phyloP scores from a whole-genome alignment of 306 rosid species.

The Malus sylvestris region DNA sequence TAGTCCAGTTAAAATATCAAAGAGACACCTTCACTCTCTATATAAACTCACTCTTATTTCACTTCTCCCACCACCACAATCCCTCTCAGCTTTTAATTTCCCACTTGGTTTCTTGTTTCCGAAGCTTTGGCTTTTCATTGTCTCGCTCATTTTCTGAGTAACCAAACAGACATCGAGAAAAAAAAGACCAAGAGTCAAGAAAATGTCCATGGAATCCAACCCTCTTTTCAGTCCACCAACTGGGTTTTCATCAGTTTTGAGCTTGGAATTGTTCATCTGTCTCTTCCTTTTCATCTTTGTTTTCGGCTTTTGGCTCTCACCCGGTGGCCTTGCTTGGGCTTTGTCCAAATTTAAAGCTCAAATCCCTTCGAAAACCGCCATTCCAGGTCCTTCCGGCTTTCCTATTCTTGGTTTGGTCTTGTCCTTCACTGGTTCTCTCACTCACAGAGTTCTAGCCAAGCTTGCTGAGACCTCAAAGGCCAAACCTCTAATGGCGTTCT shows the following conservation, averaged over 20 bases:
- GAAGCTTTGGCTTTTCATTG: neutral
- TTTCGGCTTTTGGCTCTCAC: constrained; percentile 31
- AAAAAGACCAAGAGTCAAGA: neutral
- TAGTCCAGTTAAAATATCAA: neutral
- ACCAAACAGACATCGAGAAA: neutral
- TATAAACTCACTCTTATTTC: neutral
- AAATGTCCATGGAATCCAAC: constrained; percentile 43
- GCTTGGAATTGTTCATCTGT: constrained; percentile 20
- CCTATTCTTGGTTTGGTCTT: constrained; percentile 30
- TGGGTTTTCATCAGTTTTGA: constrained; percentile 19
- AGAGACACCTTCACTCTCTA: neutral
- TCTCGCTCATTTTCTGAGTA: neutral
- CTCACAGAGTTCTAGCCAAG: constrained; percentile 39
- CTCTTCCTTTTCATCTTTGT: constrained; percentile 13
- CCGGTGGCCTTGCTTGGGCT: constrained; percentile 76
- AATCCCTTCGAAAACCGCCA: neutral
- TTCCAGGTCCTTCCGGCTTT: constrained; percentile 60
- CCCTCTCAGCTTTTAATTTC: neutral
- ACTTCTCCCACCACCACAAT: neutral
- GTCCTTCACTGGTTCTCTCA: constrained; percentile 22
- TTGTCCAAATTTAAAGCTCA: constrained; percentile 13
- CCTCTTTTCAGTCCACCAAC: constrained; percentile 28
- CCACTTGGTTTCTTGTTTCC: neutral
- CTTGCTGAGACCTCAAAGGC: constrained; percentile 30
- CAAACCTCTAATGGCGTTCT: constrained; percentile 53